Conservation (phyloP, 2,329 filamentous ascomycete species). For the Ramularia endophylla region DNA sequence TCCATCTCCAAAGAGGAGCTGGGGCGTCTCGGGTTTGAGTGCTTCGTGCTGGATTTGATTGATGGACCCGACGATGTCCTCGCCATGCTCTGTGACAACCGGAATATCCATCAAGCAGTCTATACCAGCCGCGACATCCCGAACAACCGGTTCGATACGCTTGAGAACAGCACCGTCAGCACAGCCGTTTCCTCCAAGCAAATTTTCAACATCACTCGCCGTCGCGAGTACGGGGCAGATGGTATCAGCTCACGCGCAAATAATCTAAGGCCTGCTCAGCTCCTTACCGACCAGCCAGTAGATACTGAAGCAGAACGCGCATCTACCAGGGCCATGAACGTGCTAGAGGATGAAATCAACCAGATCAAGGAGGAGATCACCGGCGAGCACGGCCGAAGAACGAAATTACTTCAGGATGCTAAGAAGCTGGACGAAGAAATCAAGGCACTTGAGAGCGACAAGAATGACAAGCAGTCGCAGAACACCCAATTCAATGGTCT, state of each 20-base stretch:
- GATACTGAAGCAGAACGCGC: slow-evolving; percentile 59
- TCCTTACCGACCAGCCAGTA: slow-evolving; percentile 73
- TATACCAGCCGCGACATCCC: slow-evolving; percentile 58
- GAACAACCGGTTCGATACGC: slow-evolving; percentile 61
- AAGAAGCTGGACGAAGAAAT: slow-evolving; percentile 40
- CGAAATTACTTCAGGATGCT: slow-evolving; percentile 18
- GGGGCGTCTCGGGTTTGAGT: slow-evolving; percentile 60
- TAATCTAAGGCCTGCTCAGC: slow-evolving; percentile 53
- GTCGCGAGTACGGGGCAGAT: slow-evolving; percentile 71
- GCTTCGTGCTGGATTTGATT: slow-evolving; percentile 72
- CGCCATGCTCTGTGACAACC: slow-evolving; percentile 77
- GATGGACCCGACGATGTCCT: slow-evolving; percentile 77
- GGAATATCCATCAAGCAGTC: slow-evolving; percentile 61
- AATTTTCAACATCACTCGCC: slow-evolving; percentile 59
- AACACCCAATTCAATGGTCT: slow-evolving; percentile 60
- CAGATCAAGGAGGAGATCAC: slow-evolving; percentile 34
- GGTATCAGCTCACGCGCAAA: slow-evolving; percentile 65
- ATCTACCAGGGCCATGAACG: slow-evolving; percentile 49
- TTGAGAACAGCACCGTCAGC: slow-evolving; percentile 51
- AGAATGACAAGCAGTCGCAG: slow-evolving; percentile 51
- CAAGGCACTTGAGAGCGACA: slow-evolving; percentile 14
- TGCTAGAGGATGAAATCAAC: slow-evolving; percentile 35
- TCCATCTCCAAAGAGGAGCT: slow-evolving; percentile 54
- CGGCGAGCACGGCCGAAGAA: slow-evolving; percentile 15
- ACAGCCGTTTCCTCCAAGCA: slow-evolving; percentile 65